Percentiles rank a stretch among this genome's conserved stretches.
These are phyloP conservation scores for Galium porrigens DNA, from an alignment of 305 asterid species.

Conservation along the genomic window DNA sequence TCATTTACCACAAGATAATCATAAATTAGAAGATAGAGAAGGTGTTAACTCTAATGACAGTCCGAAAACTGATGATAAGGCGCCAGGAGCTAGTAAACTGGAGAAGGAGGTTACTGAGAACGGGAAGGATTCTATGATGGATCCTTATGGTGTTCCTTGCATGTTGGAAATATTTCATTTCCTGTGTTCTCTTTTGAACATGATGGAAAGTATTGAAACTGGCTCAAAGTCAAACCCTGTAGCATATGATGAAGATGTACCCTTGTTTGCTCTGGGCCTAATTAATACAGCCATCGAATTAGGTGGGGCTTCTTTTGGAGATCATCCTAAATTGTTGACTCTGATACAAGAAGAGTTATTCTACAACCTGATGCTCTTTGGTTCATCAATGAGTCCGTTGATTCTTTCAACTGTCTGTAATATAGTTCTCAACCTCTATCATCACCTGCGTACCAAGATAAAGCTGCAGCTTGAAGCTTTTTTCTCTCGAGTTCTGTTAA, in stretches of 20 bases:
- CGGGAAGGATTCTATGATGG: slow-evolving; percentile 44
- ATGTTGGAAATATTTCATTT: slow-evolving; percentile 85
- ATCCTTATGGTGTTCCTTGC: slow-evolving; percentile 83
- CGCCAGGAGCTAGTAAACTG: slow-evolving; percentile 17
- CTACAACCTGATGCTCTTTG: slow-evolving; percentile 75
- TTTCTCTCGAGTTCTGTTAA: slow-evolving; percentile 62
- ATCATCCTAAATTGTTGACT: slow-evolving; percentile 60
- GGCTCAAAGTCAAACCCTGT: slow-evolving; percentile 65
- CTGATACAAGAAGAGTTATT: slow-evolving; percentile 83
- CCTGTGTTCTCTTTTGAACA: slow-evolving; percentile 78
- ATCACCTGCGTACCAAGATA: slow-evolving; percentile 61
- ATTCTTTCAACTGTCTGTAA: slow-evolving; percentile 84
- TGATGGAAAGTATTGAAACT: slow-evolving; percentile 58
- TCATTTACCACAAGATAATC: slow-evolving; percentile 10
- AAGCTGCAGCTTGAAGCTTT: slow-evolving; percentile 84
- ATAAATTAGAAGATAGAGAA: slow-evolving; percentile 22
- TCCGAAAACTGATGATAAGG: slow-evolving; percentile 29
- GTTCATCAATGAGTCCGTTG: slow-evolving; percentile 78
- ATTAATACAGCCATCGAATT: slow-evolving; percentile 76
- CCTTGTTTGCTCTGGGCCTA: slow-evolving; percentile 81
- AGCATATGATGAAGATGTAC: slow-evolving; percentile 90
- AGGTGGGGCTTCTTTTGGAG: slow-evolving; percentile 61
- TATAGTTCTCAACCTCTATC: slow-evolving; percentile 82
- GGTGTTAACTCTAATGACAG: slow-evolving; percentile 24
- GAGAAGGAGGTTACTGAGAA: slow-evolving; percentile 23